Percentiles rank a stretch among this genome's conserved stretches.
Conservation (phyloP, 2,329 filamentous ascomycete species). For the Ilyonectria destructans region DNA sequence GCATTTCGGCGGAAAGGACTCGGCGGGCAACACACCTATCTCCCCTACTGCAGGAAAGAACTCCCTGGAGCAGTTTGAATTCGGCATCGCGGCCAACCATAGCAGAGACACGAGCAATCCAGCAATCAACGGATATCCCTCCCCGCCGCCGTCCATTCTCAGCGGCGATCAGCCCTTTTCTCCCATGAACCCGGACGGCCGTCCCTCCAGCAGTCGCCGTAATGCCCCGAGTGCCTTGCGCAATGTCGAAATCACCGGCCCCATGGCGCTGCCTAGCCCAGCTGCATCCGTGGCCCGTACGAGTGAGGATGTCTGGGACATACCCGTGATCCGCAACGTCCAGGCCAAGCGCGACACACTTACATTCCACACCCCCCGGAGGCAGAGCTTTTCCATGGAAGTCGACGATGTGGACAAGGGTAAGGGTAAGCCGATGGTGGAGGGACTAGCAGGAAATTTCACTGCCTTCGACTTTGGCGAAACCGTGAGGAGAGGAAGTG, state of each 20-base stretch:
- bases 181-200: constrained; percentile 36
- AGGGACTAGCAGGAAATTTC: constrained; percentile 59
- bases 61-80: constrained; percentile 60
- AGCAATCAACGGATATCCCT: constrained; percentile 53
- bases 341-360: constrained; percentile 68
- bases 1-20: constrained; percentile 57
- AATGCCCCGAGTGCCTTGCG: constrained; percentile 48
- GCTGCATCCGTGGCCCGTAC: constrained; percentile 58
- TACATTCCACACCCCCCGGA: constrained; percentile 62
- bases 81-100: constrained; percentile 47
- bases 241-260: constrained; percentile 48
- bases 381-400: constrained; percentile 66
- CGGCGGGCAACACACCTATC: constrained; percentile 46
- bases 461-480: constrained; percentile 58
- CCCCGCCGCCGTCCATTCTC: constrained; percentile 57
- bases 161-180: constrained; percentile 50
- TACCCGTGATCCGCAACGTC: constrained; percentile 65
- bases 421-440: constrained; percentile 45
- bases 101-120: constrained; percentile 22
- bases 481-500: constrained; percentile 45
- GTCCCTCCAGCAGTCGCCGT: constrained; percentile 41
- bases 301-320: constrained; percentile 58
- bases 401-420: constrained; percentile 55
- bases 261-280: constrained; percentile 61
- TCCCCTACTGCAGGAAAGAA: constrained; percentile 52